Evolutionary conservation across 2,329 filamentous ascomycete genomes (phyloP), one percentile per base, ranked within the genome.

Genomic region (Tympanopsis confertula): DNA sequence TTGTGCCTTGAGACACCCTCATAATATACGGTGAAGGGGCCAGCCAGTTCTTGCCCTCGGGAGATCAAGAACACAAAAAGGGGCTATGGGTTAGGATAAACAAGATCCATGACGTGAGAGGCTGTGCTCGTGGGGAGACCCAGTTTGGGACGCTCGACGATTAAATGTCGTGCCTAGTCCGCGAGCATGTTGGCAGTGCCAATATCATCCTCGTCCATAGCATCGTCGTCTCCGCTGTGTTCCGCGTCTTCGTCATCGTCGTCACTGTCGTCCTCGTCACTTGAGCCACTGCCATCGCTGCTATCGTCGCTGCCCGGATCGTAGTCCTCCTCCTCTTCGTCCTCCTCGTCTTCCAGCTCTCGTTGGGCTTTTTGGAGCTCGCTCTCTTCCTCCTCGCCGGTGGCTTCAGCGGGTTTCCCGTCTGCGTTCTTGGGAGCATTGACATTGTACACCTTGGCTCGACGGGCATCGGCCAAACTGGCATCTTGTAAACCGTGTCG

Each of bases 401-500:
- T 17, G 17, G 12, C 30, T 33, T 33, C 30, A 26, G 22, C 22
- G n/a, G n/a, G n/a, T n/a, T n/a, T n/a, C 7, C 22, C 22, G n/a
- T 26, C n/a, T 15, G 10, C 30, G 7, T 45, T 45, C 38, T 60
- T 59, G 5, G 39, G 44, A 2, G 47, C 50, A 63, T 63, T 64
- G 35, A 63, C 60, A 46, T 77, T 76, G 37, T 74, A 65, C 42
- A 65, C 69, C 59, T 77, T 78, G 4, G 76, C 76, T 19, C 71
- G 61, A 26, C 76, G 57, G 20, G 66, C 63, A 19, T 71, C 74
- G 1, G 76, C 76, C 55, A 81, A 62, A 48, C 71, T 77, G 2
- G 74, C 71, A 48, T 81, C 76, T 39, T 80, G 74, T 20, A 81
- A 56, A 4, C 65, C 62, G 47, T 79, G 74, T 20, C 65, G 61